Evolutionary conservation across 2,329 filamentous ascomycete genomes (phyloP), one percentile per base, ranked within the genome.

Genomic region (Talaromyces sp.): DNA sequence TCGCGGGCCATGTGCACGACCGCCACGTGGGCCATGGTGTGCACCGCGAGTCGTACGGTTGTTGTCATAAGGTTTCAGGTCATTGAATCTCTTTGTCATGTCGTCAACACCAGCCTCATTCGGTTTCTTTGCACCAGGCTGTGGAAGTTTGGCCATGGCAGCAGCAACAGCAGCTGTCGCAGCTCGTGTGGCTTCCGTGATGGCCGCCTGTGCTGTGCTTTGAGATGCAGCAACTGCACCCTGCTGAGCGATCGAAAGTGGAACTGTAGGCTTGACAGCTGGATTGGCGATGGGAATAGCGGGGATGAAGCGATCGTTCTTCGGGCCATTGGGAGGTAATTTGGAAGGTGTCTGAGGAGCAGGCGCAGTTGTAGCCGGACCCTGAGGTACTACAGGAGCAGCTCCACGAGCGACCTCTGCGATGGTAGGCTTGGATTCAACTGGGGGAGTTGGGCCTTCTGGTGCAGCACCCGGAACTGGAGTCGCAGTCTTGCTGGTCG

Each of bases 91-190:
- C 65, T 77, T 80, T 5, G 81, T 77, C 39, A 83, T 66, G 48
- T 73, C 71, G 13, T 83, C 81, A 45, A 82, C 72, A 2, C 75
- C 71, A 9, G 68, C 68, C 66, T 77, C 74, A 24, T 70, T 50
- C 39, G 76, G 67, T 68, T 76, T 74, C 68, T 76, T 74, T 66
- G 72, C 71, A 54, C 74, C 71, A 11, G 79, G 76, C 64, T 78
- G 76, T 5, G 78, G 75, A 43, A 84, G 68, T 67, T 83, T 84
- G 16, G 82, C 82, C 82, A 84, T 83, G 3, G 82, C 82, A 22
- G 79, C 78, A 31, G 80, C 81, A 61, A 84, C 82, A 39, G 82
- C 82, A 60, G 81, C 80, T 54, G 79, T 80, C n/a, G 82, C 81
- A 41, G 81, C 79, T 62, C 78, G 77, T 54, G 79, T 81, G 8